Evolutionary conservation across 257 asterid genomes (phyloP).

Genomic region (Catharanthus roseus): DNA sequence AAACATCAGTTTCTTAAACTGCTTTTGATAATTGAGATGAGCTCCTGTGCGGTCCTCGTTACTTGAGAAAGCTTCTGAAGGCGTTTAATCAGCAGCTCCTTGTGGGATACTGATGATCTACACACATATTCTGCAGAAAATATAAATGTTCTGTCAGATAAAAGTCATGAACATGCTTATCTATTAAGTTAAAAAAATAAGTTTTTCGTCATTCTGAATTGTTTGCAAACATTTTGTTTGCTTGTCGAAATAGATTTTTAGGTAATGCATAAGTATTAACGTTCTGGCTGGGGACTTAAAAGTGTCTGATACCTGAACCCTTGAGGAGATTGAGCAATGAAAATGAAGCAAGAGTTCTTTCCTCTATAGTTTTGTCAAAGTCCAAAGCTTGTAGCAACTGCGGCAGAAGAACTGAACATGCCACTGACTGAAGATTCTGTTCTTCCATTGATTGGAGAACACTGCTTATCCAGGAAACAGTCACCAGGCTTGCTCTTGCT

Average conservation of each 20-base stretch:
- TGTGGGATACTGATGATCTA: constrained; percentile 17
- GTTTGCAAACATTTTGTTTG: too few species aligned
- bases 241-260: too few species aligned
- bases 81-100: constrained; percentile 32
- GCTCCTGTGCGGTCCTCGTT: constrained; percentile 74
- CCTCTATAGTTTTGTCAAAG: constrained; percentile 43
- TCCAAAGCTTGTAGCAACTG: constrained; percentile 36
- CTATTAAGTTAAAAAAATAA: too few species aligned
- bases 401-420: constrained; percentile 52
- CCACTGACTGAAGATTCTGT: constrained; percentile 30
- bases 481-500: constrained; percentile 68
- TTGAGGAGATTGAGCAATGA: constrained; percentile 49
- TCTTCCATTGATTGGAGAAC: constrained; percentile 35
- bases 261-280: not conserved
- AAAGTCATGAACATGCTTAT: too few species aligned
- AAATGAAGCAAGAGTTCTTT: constrained; percentile 60
- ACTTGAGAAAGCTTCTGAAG: constrained; percentile 43
- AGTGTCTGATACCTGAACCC: constrained; percentile 42
- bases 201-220: too few species aligned
- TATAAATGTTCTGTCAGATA: too few species aligned
- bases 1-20: constrained; percentile 4
- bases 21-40: constrained; percentile 32
- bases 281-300: not conserved
- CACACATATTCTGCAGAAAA: constrained; percentile 40
- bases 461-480: constrained; percentile 66